Conservation (phyloP, 2,329 filamentous ascomycete genomes). For the Epichloe festucae region DNA sequence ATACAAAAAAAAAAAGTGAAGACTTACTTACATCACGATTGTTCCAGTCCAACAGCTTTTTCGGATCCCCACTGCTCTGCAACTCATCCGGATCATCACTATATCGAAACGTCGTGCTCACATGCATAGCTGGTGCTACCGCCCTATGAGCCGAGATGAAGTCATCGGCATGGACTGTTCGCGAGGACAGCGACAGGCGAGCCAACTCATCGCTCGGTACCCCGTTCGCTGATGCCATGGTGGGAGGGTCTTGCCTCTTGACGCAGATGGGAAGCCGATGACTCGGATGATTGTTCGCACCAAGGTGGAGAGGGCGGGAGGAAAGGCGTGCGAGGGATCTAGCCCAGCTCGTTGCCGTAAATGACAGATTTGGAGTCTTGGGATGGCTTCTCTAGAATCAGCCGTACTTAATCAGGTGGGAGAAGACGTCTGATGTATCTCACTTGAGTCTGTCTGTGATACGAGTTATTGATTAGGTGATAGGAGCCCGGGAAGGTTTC, state of each 20-base stretch:
- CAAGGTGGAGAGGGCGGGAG: not conserved
- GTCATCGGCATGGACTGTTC: constrained; percentile 74
- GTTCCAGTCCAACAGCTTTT: constrained; percentile 35
- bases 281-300: not conserved
- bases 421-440: too few species aligned
- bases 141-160: constrained; percentile 59
- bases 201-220: constrained; percentile 7
- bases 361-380: not conserved
- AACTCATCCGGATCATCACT: constrained; percentile 55
- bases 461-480: not conserved
- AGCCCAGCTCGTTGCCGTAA: too few species aligned
- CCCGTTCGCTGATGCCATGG: constrained; percentile 2
- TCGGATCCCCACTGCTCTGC: constrained; percentile 14
- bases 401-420: too few species aligned
- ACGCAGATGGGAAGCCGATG: not conserved
- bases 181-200: constrained; percentile 45
- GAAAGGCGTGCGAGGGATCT: too few species aligned
- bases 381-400: not conserved
- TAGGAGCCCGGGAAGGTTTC: not conserved
- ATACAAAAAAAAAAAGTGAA: not conserved
- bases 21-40: constrained; percentile 41
- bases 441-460: too few species aligned
- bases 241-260: not conserved
- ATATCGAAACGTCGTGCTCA: constrained; percentile 87
- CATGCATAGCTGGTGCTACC: constrained; percentile 79